Percentiles rank a stretch among this genome's conserved stretches.
These are phyloP conservation scores for Uromyces viciae-fabae DNA, from an alignment of 1,284 basidiomycete species.

Conservation along the genomic window DNA sequence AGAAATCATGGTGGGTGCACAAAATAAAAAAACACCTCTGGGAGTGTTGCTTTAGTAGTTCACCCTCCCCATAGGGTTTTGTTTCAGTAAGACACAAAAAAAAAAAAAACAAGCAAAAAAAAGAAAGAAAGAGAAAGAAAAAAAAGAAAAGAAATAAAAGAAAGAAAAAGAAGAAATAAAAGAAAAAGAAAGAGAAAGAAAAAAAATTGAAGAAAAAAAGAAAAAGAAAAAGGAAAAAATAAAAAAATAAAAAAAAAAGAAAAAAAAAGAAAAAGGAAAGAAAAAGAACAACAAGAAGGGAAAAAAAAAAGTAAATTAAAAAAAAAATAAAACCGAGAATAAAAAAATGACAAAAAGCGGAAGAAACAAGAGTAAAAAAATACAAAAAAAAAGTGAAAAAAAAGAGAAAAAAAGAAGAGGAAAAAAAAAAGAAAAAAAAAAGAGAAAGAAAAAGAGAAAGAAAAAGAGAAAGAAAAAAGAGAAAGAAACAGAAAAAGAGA, in stretches of 20 bases:
- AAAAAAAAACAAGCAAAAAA: not conserved
- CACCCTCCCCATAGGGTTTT: no score
- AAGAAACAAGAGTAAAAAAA: not conserved
- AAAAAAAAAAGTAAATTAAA: not conserved
- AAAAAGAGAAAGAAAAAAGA: not conserved
- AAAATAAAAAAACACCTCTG: no score
- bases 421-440: not conserved
- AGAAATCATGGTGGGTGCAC: no score
- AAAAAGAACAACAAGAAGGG: not conserved
- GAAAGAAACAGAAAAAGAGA: not conserved
- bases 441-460: not conserved
- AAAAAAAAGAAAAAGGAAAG: not conserved
- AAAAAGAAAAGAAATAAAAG: not conserved
- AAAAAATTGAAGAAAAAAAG: not conserved
- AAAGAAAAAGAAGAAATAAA: not conserved
- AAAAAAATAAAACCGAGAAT: not conserved
- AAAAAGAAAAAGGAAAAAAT: not conserved
- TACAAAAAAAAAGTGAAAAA: not conserved
- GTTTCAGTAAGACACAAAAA: no score
- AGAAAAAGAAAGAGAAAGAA: not conserved
- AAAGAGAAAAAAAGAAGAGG: not conserved
- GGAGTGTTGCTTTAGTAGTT: not conserved
- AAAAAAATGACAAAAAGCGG: not conserved
- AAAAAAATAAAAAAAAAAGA: not conserved
- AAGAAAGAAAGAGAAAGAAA: not conserved